Conservation (phyloP, 2,329 filamentous ascomycete genomes). For the Neurospora sp. region DNA sequence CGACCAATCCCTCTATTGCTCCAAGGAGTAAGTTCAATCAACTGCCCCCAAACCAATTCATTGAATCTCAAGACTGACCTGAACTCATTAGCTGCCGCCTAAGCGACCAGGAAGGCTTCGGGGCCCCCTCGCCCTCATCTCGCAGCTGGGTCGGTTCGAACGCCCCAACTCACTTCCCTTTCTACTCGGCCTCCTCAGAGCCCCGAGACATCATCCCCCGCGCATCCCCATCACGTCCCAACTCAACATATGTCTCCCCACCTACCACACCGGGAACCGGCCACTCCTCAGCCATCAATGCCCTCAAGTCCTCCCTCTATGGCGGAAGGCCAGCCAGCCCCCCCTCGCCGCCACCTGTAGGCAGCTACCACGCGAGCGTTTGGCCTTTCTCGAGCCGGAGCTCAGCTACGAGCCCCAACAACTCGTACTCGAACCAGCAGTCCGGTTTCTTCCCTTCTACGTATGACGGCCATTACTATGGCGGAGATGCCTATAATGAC, state of each 20-base stretch:
- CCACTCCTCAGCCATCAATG: conserved; percentile 43
- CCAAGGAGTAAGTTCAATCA: conserved; percentile 42
- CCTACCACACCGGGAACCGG: conserved; percentile 38
- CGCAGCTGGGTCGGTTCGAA: conserved; percentile 21
- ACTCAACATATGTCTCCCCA: conserved; percentile 43
- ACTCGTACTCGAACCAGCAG: conserved; percentile 36
- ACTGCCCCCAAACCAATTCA: not conserved
- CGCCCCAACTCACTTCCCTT: conserved; percentile 30
- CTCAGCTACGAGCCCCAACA: conserved; percentile 40
- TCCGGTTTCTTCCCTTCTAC: conserved; percentile 40
- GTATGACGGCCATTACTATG: conserved; percentile 37
- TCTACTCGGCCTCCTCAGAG: conserved; percentile 38
- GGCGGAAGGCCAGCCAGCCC: conserved; percentile 39
- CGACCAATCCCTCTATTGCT: conserved; percentile 51
- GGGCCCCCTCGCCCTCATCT: conserved; percentile 21
- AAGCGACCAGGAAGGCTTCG: conserved; percentile 36
- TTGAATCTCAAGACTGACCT: conserved; percentile 10
- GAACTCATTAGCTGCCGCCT: conserved; percentile 37
- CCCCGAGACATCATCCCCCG: conserved; percentile 54
- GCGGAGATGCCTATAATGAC: conserved; percentile 34
- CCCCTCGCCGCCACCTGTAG: conserved; percentile 35
- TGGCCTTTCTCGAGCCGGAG: conserved; percentile 44
- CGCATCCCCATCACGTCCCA: conserved; percentile 51
- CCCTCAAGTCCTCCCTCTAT: conserved; percentile 40
- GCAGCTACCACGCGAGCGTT: conserved; percentile 29